Evolutionary conservation across 495 filamentous ascomycete genomes (phyloP), one percentile per base, ranked within the genome.

Genomic region (Apiosordaria backusii): DNA sequence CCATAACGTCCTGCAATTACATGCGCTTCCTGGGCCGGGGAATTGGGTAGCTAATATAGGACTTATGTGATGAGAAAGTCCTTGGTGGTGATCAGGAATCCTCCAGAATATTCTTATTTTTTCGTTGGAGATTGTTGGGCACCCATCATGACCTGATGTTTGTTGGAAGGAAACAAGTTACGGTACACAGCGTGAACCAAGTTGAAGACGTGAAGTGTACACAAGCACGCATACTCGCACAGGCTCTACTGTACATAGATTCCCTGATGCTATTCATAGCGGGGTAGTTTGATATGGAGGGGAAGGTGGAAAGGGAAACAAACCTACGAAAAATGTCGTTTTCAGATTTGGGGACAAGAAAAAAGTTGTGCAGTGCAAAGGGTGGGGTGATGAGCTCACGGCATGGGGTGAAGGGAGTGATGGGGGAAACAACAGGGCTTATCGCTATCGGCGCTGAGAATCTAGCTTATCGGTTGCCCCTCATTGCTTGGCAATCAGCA

Each of bases 301-400:
- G 35, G 9, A 13, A 45, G 13, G 16, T 7, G 16, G 35, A 2
- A 15, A 45, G 5, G 35, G 35, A 45, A 45, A 45, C 6, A 45
- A 45, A 45, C 35, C 35, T 45, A 15, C 35, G 35, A 45, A 45
- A n/a, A 45, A 45, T 45, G 35, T 45, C 35, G 35, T 45, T 45
- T 45, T 45, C 10, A 45, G 35, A 15, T 45, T 15, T 15, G 16
- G 35, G 35, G 16, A n/a, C 23, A 27, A 29, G 27, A 19, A 29
- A 35, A 40, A 60, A 60, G 40, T 22, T 57, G 53, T 15, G n/a
- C 25, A 10, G 55, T 25, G 19, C 15, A 60, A 18, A 60, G 64
- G 59, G 68, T 67, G 68, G 68, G 68, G 62, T 70, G 68, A 70
- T 70, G 55, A 1, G 22, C 0, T 0, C n/a, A 62, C 68, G 10